These are phyloP conservation scores for Penicillium sp. DNA, from an alignment of 2,329 filamentous ascomycete genomes.

Conservation along the genomic window DNA sequence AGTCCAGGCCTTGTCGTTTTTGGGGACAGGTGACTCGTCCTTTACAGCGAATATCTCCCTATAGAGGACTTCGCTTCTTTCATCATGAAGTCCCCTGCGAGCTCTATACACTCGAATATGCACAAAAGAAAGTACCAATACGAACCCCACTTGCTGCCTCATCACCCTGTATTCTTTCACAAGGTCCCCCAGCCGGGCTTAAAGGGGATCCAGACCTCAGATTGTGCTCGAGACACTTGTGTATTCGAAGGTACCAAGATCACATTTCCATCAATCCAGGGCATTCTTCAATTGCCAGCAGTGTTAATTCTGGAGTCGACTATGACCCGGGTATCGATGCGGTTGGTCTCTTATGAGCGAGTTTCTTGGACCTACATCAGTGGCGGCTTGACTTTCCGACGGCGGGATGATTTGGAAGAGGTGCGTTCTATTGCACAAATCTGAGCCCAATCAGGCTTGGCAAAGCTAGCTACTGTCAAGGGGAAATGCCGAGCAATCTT, in stretches of 20 bases:
- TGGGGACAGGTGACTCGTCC: neutral
- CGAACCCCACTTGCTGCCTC: neutral
- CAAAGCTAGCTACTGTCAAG: neutral
- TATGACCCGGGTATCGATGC: no score
- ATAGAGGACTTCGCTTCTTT: neutral
- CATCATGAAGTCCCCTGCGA: neutral
- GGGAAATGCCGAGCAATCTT: neutral
- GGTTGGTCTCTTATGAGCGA: neutral
- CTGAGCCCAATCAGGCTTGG: neutral
- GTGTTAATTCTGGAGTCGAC: neutral
- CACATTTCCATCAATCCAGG: neutral
- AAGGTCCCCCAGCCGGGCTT: neutral
- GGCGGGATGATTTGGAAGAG: neutral
- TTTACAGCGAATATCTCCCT: neutral
- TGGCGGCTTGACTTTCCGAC: neutral
- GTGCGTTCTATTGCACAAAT: neutral
- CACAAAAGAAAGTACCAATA: neutral
- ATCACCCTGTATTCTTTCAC: neutral
- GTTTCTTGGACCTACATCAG: neutral
- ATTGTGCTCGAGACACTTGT: neutral
- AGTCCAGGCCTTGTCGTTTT: neutral
- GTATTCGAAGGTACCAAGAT: neutral
- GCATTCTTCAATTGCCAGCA: neutral
- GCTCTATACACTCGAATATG: neutral
- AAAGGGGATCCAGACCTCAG: neutral